Conservation (phyloP, 768 basidiomycete species). For the Calocera cornea region DNA sequence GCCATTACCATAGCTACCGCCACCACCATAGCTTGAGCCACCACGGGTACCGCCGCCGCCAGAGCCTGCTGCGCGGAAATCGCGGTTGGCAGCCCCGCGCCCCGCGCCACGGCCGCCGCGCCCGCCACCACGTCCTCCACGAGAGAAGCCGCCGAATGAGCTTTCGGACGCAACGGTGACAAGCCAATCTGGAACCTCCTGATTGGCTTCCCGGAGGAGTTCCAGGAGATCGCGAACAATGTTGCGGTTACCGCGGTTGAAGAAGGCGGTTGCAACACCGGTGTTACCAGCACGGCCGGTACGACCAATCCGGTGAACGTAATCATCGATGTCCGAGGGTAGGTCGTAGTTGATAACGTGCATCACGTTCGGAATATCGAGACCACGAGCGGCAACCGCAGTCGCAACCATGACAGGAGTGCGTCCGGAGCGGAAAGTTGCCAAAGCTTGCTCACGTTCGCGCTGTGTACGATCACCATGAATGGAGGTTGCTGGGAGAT, state of each 20-base stretch:
- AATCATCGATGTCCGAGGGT: slow-evolving; percentile 96
- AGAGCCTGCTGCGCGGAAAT: slow-evolving; percentile 27
- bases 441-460: slow-evolving; percentile 89
- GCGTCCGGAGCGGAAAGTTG: slow-evolving; percentile 87
- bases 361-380: slow-evolving; percentile 98
- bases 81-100: slow-evolving; percentile 36
- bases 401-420: slow-evolving; percentile 97
- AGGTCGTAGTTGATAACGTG: slow-evolving; percentile 98
- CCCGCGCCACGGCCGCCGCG: slow-evolving; percentile 42
- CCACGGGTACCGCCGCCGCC: slow-evolving; percentile 17
- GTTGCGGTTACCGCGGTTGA: slow-evolving; percentile 83
- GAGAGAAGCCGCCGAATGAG: slow-evolving; percentile 46
- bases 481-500: slow-evolving; percentile 85
- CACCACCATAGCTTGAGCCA: slow-evolving; percentile 10
- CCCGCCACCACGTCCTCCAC: slow-evolving; percentile 35
- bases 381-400: slow-evolving; percentile 94
- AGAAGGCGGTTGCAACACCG: slow-evolving; percentile 90
- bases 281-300: slow-evolving; percentile 98
- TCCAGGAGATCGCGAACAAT: slow-evolving; percentile 87
- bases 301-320: slow-evolving; percentile 95
- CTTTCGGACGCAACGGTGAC: slow-evolving; percentile 74
- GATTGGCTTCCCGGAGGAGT: slow-evolving; percentile 88
- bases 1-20: slow-evolving; percentile 29
- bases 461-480: slow-evolving; percentile 97
- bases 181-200: slow-evolving; percentile 85